Base-by-base conservation (phyloP, 257 asterid species). In the Marsdenia floribunda region DNA sequence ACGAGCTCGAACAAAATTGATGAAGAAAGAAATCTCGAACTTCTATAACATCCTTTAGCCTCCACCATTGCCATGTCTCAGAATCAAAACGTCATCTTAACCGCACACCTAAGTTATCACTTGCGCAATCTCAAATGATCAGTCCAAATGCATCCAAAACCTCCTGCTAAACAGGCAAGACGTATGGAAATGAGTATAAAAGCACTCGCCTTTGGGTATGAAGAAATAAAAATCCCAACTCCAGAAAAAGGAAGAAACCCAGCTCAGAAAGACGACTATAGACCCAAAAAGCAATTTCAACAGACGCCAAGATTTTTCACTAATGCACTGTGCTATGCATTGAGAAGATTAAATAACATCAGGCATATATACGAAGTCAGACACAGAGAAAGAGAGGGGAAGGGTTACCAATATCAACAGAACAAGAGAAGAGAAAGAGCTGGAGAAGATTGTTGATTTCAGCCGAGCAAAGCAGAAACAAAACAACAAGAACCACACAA, bases 401-500 rank as follows among this genome's bases (percentile, higher is more conserved):
- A 7, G 26, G 61, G 61, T 55, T 79, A 67, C 70, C 81, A 70
- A 29, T 29, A 29, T 29, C 0, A 29, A 0, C 33, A 29, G 33
- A 29, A 68, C 76, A 60, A 61, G 29, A 69, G 75, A 72, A 71
- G 76, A 76, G 83, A 73, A 69, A 29, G 69, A 63, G 80, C 49
- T 29, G 18, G 60, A 74, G 49, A 18, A 70, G 77, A 55, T 68
- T 24, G 68, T 38, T 60, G 75, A 57, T 78, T 50, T 76, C 71
- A 73, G 76, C 75, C 38, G 49, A 65, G 76, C 71, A 67, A 44
- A 73, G 67, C 72, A 71, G 57, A 69, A 58, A 73, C 69, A 77
- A 72, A 77, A 55, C 58, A 79, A 75, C 72, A 75, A 54, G 80
- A 82, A 79, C 88, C 88, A 82, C 88, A 79, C 84, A 82, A n/a